Evolutionary conservation across 805 yeast genomes (phyloP).

Genomic region (Candida ficus): DNA sequence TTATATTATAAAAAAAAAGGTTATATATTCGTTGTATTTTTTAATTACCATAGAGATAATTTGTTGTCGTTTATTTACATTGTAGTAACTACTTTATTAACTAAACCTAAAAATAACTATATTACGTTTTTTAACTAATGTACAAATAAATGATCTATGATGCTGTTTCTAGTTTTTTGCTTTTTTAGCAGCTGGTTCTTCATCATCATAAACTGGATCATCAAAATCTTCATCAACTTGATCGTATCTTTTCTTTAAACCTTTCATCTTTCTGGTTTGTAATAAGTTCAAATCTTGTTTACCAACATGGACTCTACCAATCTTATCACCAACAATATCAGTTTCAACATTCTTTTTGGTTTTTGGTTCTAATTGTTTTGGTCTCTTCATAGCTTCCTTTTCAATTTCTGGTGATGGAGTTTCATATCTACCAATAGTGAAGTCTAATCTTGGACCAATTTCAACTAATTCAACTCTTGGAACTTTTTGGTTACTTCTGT

Average conservation of each 20-base stretch:
- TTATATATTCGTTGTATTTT: too few relatives aligned
- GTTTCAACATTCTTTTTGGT: conserved; percentile 83
- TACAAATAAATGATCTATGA: conserved; percentile 6
- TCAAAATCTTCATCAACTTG: conserved; percentile 55
- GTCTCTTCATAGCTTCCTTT: conserved; percentile 79
- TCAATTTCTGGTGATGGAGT: conserved; percentile 81
- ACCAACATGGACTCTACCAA: conserved; percentile 95
- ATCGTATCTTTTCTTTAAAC: conserved; percentile 82
- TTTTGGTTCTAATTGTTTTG: conserved; percentile 77
- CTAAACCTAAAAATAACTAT: neutral
- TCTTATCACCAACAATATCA: conserved; percentile 91
- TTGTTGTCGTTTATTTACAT: too few relatives aligned
- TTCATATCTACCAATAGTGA: conserved; percentile 83
- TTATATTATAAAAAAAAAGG: too few relatives aligned
- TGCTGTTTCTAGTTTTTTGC: conserved; percentile 11
- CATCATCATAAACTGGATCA: conserved; percentile 40
- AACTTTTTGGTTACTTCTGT: conserved; percentile 75
- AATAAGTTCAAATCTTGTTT: conserved; percentile 84
- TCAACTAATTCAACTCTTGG: conserved; percentile 95
- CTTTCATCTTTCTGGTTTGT: conserved; percentile 99
- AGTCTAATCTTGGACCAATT: conserved; percentile 93
- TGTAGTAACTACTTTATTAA: neutral
- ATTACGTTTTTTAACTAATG: neutral
- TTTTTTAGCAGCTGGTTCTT: conserved; percentile 31
- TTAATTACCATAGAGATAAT: too few relatives aligned